A percentile compares a stretch with the other conserved stretches of the same genome.
These are phyloP conservation scores for Leishmania martiniquensis DNA, from an alignment of 208 protist genomes.

Conservation along the genomic window DNA sequence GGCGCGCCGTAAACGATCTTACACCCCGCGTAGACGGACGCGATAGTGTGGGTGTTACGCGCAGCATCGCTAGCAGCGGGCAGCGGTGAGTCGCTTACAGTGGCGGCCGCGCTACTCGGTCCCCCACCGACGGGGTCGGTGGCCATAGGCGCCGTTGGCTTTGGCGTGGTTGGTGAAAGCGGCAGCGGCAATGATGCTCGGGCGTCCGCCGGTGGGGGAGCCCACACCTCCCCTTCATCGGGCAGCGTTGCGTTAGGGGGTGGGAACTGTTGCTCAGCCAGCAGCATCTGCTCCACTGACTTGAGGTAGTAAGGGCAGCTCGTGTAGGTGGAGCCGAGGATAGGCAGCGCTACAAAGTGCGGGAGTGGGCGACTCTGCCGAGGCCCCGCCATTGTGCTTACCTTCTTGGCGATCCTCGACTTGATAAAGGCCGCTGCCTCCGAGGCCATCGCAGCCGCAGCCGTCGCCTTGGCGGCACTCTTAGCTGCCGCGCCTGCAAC, in stretches of 20 bases:
- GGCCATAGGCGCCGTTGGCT: neutral
- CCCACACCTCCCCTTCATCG: conserved; percentile 25
- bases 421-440: conserved; percentile 38
- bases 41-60: conserved; percentile 27
- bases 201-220: neutral
- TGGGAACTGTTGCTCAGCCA: conserved; percentile 40
- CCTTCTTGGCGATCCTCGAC: conserved; percentile 22
- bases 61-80: neutral
- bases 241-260: conserved; percentile 31
- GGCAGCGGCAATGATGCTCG: conserved; percentile 5
- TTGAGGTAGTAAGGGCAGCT: conserved; percentile 58
- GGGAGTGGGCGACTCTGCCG: conserved; percentile 11
- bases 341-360: conserved; percentile 52
- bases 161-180: neutral
- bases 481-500: neutral
- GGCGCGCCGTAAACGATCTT: conserved; percentile 27
- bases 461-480: conserved; percentile 4
- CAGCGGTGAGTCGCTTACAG: neutral
- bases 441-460: conserved; percentile 18
- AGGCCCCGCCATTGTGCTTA: neutral
- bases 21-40: conserved; percentile 32
- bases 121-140: neutral
- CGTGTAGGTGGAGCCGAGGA: conserved; percentile 50
- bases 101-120: neutral
- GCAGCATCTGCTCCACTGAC: conserved; percentile 53